Percentiles rank a stretch among this genome's conserved stretches.
These are phyloP conservation scores for Aureobasidium leucospermi DNA, from an alignment of 2,329 filamentous ascomycete genomes.

Conservation along the genomic window DNA sequence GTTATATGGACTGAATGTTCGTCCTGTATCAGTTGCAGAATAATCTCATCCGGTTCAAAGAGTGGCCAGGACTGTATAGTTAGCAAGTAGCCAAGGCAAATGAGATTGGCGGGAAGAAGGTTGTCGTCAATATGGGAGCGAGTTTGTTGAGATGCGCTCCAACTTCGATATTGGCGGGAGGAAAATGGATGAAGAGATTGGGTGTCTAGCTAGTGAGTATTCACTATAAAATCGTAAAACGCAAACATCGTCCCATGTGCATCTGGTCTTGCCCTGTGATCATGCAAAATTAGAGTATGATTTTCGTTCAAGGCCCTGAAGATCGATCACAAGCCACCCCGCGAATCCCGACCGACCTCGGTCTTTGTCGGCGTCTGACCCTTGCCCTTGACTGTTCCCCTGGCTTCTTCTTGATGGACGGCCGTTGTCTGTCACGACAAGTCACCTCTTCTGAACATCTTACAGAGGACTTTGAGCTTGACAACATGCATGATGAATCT, in stretches of 20 bases:
- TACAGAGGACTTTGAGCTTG: background rate
- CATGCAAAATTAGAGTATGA: background rate
- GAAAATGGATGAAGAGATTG: background rate
- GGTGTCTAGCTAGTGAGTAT: background rate
- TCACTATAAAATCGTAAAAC: background rate
- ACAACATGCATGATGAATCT: background rate
- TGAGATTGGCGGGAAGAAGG: background rate
- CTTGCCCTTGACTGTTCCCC: background rate
- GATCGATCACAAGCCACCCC: constrained; percentile 1
- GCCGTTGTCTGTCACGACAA: background rate
- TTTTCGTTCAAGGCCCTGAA: background rate
- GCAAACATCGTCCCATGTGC: background rate
- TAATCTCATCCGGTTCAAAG: background rate
- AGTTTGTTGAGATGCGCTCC: background rate
- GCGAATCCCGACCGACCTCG: background rate
- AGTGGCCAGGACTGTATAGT: background rate
- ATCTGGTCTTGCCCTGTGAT: background rate
- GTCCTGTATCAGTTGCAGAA: background rate
- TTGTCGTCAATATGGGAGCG: background rate
- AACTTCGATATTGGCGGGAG: constrained; percentile 1
- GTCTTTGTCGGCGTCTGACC: background rate
- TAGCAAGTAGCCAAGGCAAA: background rate
- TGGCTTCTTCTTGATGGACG: background rate
- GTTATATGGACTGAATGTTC: background rate
- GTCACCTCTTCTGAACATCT: background rate